Conservation (phyloP, 2,329 filamentous ascomycete genomes). For the Colletotrichum sojae region DNA sequence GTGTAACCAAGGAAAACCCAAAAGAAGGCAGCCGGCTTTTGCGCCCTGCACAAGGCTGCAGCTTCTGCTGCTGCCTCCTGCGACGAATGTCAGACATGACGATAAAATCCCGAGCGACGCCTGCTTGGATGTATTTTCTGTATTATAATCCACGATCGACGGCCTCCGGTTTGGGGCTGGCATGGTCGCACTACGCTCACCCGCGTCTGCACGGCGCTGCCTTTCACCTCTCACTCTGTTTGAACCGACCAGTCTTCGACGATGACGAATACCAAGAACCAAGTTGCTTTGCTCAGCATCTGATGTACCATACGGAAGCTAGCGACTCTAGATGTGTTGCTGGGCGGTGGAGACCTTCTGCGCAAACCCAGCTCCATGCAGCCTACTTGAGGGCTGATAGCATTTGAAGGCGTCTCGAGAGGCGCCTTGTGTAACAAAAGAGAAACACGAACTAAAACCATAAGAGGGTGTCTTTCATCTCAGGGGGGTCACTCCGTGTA, state of each 20-base stretch:
- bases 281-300: neutral
- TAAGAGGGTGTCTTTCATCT: neutral
- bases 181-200: neutral
- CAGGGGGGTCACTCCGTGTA: neutral
- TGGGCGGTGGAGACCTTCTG: neutral
- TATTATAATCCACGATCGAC: slow-evolving; percentile 23
- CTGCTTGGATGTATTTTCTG: slow-evolving; percentile 19
- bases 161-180: slow-evolving; percentile 6
- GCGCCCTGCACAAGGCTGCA: neutral
- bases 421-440: slow-evolving; percentile 1
- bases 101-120: neutral
- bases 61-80: neutral
- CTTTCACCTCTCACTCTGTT: slow-evolving; percentile 16
- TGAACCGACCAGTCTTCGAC: neutral
- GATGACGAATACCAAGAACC: neutral
- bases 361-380: neutral
- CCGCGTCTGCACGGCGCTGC: slow-evolving; percentile 1
- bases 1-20: neutral
- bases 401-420: slow-evolving; percentile 3
- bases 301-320: slow-evolving; percentile 19
- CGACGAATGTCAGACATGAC: neutral
- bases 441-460: neutral
- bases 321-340: slow-evolving; percentile 11
- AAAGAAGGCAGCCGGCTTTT: neutral
- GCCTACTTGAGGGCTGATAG: neutral